Percentiles rank a stretch among this genome's conserved stretches.
These are phyloP conservation scores for Piper betle DNA, from an alignment of 164 flowering plant genomes.

Conservation along the genomic window DNA sequence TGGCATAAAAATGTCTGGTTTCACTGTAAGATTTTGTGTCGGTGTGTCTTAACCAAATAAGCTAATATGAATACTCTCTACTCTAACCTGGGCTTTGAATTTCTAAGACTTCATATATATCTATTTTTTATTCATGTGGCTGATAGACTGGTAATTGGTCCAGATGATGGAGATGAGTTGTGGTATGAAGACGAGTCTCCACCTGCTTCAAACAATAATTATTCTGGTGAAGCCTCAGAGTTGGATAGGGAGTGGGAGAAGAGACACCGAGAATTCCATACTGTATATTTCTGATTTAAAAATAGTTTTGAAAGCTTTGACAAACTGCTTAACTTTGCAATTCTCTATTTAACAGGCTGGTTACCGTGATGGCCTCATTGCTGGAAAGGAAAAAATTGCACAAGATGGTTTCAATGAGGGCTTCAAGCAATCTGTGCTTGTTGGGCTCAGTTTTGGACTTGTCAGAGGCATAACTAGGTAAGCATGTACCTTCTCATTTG, in stretches of 20 bases:
- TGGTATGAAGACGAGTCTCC: conserved; percentile 32
- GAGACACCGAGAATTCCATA: conserved; percentile 46
- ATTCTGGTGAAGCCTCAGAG: conserved; percentile 22
- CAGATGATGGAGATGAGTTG: neutral
- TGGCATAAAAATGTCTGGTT: too few species aligned
- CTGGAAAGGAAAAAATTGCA: conserved; percentile 71
- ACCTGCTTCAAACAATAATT: conserved; percentile 23
- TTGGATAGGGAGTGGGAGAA: conserved; percentile 59
- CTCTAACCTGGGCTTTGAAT: too few species aligned
- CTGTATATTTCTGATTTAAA: conserved; percentile 23
- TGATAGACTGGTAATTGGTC: neutral
- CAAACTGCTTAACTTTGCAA: neutral
- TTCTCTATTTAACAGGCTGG: conserved; percentile 32
- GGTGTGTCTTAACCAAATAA: too few species aligned
- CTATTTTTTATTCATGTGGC: neutral
- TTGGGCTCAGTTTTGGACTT: conserved; percentile 65
- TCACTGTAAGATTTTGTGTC: too few species aligned
- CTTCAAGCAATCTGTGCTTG: conserved; percentile 55
- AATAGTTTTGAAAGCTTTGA: neutral
- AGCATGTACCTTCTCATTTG: neutral
- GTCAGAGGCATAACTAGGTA: conserved; percentile 83
- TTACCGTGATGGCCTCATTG: conserved; percentile 73
- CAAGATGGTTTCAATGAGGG: conserved; percentile 83
- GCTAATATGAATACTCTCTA: too few species aligned
- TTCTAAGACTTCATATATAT: too few species aligned